Conservation (phyloP, 2,329 filamentous ascomycete species). For the Dothiorella sarmentorum region DNA sequence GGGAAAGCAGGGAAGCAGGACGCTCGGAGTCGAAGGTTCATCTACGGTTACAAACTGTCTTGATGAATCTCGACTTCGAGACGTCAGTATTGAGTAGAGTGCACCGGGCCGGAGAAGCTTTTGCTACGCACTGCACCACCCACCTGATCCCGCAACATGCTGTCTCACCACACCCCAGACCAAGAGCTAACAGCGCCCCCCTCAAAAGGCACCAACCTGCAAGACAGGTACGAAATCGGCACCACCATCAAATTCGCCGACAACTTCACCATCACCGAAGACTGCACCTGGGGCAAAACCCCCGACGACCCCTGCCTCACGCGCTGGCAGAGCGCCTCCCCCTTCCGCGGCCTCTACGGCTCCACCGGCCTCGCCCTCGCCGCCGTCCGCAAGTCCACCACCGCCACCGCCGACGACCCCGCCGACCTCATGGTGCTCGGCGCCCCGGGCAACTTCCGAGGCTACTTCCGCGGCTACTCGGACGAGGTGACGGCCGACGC, state of each 20-base stretch:
- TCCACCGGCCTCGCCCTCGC: constrained; percentile 54
- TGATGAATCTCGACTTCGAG: no score
- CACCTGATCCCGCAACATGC: no score
- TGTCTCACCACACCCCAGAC: no score
- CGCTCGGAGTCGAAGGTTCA: no score
- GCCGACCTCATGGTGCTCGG: constrained; percentile 47
- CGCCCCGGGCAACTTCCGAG: constrained; percentile 52
- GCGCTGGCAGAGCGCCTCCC: constrained; percentile 26
- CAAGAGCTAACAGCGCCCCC: not conserved
- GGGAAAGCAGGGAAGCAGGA: no score
- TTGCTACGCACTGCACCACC: no score
- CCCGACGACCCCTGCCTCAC: constrained; percentile 42
- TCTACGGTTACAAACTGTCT: no score
- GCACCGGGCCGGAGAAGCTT: no score
- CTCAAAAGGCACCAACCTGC: constrained; percentile 49
- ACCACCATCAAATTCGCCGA: constrained; percentile 45
- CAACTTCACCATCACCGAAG: constrained; percentile 29
- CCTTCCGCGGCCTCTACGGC: constrained; percentile 41
- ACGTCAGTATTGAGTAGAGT: no score
- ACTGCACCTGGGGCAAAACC: constrained; percentile 36
- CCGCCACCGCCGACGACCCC: constrained; percentile 49
- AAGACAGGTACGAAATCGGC: constrained; percentile 58
- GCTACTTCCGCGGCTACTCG: constrained; percentile 55
- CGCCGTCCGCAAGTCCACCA: constrained; percentile 34
- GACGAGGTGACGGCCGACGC: constrained; percentile 42